Conservation (phyloP, 495 filamentous ascomycete species). For the Annulohypoxylon bovei region DNA sequence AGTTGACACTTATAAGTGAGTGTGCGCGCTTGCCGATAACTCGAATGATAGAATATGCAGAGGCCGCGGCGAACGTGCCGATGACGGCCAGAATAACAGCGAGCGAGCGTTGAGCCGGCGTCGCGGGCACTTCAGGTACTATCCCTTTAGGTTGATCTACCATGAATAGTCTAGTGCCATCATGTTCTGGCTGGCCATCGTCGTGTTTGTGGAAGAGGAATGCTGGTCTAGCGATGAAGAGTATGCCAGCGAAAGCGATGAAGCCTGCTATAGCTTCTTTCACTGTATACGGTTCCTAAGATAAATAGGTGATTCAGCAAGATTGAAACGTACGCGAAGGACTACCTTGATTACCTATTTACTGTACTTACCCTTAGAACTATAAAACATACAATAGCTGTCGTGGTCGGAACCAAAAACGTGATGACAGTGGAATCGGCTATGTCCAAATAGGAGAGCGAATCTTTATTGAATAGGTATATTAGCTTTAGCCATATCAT, state of each 20-base stretch:
- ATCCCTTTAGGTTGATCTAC: slow-evolving; percentile 38
- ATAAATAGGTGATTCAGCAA: not conserved
- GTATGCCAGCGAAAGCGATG: slow-evolving; percentile 75
- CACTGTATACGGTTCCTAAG: slow-evolving; percentile 71
- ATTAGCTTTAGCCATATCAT: not conserved
- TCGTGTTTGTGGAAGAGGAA: slow-evolving; percentile 55
- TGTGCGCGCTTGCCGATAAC: slow-evolving; percentile 82
- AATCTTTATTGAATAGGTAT: slow-evolving; percentile 60
- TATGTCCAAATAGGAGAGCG: slow-evolving; percentile 79
- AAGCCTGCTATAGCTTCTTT: slow-evolving; percentile 74
- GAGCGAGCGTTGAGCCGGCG: slow-evolving; percentile 69
- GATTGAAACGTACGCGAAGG: not conserved
- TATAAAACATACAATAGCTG: slow-evolving; percentile 76
- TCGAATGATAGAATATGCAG: slow-evolving; percentile 78
- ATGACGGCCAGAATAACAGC: slow-evolving; percentile 74
- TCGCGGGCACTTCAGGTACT: slow-evolving; percentile 51
- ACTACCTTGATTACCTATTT: not conserved
- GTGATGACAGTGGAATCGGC: slow-evolving; percentile 84
- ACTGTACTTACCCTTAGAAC: slow-evolving; percentile 53
- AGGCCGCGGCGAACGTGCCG: slow-evolving; percentile 76
- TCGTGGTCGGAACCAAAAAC: slow-evolving; percentile 80
- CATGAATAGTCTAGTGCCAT: slow-evolving; percentile 35
- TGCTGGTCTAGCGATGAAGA: slow-evolving; percentile 78
- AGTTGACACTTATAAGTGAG: slow-evolving; percentile 80
- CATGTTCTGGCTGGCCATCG: not conserved